Evolutionary conservation across 164 flowering plant genomes (phyloP), one percentile per base, ranked within the genome.

Genomic region (Tetrastigma voinierianum): DNA sequence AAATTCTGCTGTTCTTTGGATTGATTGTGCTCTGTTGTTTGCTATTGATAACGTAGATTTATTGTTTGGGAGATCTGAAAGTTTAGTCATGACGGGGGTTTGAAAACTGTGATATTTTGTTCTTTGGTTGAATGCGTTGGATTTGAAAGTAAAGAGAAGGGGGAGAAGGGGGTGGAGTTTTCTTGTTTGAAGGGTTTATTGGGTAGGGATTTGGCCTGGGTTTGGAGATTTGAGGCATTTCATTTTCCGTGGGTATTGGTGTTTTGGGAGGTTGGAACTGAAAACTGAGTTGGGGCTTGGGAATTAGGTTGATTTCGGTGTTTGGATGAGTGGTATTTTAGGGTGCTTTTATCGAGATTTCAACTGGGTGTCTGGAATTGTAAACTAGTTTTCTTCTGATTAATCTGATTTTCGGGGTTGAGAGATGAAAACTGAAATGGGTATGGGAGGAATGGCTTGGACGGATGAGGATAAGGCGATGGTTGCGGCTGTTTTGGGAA

Each of bases 381-480:
- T 32, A 32, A 32, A 32, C 40, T 32, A 32, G 3, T 32, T 32
- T 32, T 32, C 40, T 32, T 32, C 40, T 32, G 40, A 7, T 32
- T 32, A 32, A 32, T 32, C 40, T 32, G 4, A 18, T 18, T 59
- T 62, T 57, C n/a, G 46, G 61, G 64, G 44, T 72, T 70, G 43
- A 25, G 74, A 47, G 65, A 85, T 80, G 87, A 81, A 77, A 77
- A 64, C 68, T 53, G 89, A 82, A 71, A 53, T 68, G 63, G 81
- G 72, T 46, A 71, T 79, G 70, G 82, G 82, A 45, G 78, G 61
- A 54, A 76, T 58, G 66, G 62, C 51, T 44, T 86, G 91, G 89
- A 89, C 66, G 68, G 87, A 84, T 52, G 97, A 85, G 46, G 95
- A 91, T 61, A 86, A 79, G 67, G 79, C 89, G 5, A 82, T 86